These are phyloP conservation scores for Nemania serpens DNA, from an alignment of 2,329 filamentous ascomycete species.

Conservation along the genomic window DNA sequence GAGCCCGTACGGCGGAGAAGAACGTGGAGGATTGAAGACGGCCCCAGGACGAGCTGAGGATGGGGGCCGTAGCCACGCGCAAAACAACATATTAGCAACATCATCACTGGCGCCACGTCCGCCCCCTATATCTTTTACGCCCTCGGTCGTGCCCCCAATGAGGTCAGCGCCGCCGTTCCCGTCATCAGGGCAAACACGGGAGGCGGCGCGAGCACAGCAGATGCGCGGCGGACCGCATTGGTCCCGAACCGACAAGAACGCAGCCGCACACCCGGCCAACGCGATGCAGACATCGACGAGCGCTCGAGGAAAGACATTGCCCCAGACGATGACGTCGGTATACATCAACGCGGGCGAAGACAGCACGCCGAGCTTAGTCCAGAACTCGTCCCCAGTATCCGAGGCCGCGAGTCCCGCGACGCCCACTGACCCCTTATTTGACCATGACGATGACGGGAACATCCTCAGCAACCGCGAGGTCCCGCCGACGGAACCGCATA, in stretches of 20 bases:
- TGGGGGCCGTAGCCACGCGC: slow-evolving; percentile 1
- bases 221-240: not conserved
- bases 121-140: not conserved
- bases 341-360: slow-evolving; percentile 4
- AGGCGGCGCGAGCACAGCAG: slow-evolving; percentile 1
- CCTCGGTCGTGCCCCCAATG: not conserved
- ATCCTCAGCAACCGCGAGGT: no score
- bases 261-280: not conserved
- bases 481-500: not conserved
- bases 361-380: slow-evolving; percentile 10
- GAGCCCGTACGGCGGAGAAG: not conserved
- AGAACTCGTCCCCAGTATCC: slow-evolving; percentile 17
- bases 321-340: slow-evolving; percentile 2
- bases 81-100: not conserved
- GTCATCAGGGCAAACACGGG: not conserved
- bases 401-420: slow-evolving; percentile 4
- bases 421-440: not conserved
- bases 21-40: not conserved
- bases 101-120: not conserved
- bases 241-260: not conserved
- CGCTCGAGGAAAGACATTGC: not conserved
- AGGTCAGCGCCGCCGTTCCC: not conserved
- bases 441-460: not conserved
- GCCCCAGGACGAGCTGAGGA: not conserved
- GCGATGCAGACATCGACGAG: not conserved